These are phyloP conservation scores for Citropsis articulata DNA, from an alignment of 345 rosid species.

Conservation along the genomic window DNA sequence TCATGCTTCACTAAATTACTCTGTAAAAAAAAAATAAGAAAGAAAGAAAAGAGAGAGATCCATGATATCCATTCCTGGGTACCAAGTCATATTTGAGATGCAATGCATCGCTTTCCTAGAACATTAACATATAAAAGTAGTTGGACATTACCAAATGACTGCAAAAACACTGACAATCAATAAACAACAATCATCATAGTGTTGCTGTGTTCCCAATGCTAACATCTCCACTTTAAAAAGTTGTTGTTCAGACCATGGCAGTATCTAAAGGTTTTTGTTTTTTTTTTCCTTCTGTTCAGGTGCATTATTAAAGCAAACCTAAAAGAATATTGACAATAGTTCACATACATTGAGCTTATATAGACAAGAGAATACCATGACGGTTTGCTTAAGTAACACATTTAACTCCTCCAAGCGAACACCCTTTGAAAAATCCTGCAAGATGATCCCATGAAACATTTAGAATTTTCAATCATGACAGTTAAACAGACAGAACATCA, in stretches of 20 bases:
- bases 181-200: background rate
- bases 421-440: constrained; percentile 91
- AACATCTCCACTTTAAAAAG: background rate
- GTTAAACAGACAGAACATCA: constrained; percentile 2
- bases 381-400: constrained; percentile 75
- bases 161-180: background rate
- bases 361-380: constrained; percentile 64
- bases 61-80: background rate
- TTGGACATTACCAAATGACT: background rate
- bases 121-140: background rate
- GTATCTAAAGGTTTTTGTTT: background rate
- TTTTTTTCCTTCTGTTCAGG: background rate
- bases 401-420: constrained; percentile 90
- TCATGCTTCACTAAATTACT: background rate
- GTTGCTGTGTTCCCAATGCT: background rate
- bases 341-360: background rate
- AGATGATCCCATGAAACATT: constrained; percentile 11
- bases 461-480: constrained; percentile 13
- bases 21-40: too few relatives aligned
- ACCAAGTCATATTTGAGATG: background rate
- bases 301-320: constrained; percentile 10
- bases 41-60: background rate
- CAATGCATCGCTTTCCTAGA: background rate
- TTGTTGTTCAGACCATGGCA: background rate
- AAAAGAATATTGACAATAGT: background rate